phyloP scores from a whole-genome alignment of 1,139 yeast species.

The Geotrichum cucujoidarum region DNA sequence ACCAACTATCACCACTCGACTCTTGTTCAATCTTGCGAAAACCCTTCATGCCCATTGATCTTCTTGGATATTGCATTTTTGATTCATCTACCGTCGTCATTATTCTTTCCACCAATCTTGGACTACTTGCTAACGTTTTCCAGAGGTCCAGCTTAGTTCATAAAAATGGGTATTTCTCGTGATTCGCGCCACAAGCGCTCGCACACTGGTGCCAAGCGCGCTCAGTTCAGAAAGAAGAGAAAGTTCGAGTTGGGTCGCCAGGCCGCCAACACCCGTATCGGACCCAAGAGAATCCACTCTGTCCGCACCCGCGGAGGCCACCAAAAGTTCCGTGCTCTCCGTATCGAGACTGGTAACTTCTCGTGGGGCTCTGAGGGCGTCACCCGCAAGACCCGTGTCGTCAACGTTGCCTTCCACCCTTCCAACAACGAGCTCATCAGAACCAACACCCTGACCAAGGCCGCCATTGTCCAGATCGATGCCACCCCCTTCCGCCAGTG shows the following conservation, averaged over 20 bases:
- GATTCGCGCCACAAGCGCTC: conserved; percentile 99
- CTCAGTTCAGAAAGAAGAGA: conserved; percentile 99
- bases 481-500: conserved; percentile 99
- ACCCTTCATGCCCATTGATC: no score
- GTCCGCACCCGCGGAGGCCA: conserved; percentile 99
- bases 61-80: no score
- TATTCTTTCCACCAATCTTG: background rate
- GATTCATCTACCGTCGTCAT: no score
- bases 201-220: conserved; percentile 99
- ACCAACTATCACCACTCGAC: no score
- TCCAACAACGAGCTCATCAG: conserved; percentile 99
- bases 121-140: background rate
- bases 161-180: conserved; percentile 99
- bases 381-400: conserved; percentile 97
- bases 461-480: conserved; percentile 98
- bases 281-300: conserved; percentile 96
- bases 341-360: conserved; percentile 99
- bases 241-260: conserved; percentile 99
- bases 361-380: conserved; percentile 99
- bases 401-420: conserved; percentile 97
- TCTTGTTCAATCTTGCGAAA: no score
- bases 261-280: conserved; percentile 98
- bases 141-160: conserved; percentile 21
- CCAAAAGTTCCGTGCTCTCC: conserved; percentile 99
- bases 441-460: conserved; percentile 98